Conservation (phyloP, 2,329 filamentous ascomycete genomes). For the Cercospora sesami region DNA sequence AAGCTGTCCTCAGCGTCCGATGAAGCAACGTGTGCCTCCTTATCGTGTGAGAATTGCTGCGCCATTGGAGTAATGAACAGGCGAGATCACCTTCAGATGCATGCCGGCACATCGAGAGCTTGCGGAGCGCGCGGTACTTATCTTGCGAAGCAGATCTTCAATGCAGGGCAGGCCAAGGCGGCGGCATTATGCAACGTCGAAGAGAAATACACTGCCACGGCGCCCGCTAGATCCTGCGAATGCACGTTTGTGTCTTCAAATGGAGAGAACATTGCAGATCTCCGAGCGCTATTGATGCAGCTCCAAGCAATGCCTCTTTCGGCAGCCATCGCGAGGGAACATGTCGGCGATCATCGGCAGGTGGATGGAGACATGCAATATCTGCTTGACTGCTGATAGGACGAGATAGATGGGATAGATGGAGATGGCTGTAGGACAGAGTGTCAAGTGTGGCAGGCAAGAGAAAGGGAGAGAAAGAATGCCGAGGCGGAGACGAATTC, state of each 20-base stretch:
- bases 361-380: not conserved
- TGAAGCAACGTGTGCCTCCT: conserved; percentile 10
- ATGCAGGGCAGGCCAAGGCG: not conserved
- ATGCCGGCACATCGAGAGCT: not conserved
- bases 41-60: conserved; percentile 1
- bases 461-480: not conserved
- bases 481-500: not conserved
- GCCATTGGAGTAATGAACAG: not conserved
- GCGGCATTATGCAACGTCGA: not conserved
- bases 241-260: not conserved
- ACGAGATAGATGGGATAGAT: not conserved
- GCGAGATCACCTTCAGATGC: not conserved
- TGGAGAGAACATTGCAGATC: not conserved
- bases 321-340: not conserved
- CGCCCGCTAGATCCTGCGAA: not conserved
- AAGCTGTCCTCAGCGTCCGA: not conserved
- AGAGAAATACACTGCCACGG: not conserved
- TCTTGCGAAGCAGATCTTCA: not conserved
- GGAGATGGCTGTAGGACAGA: not conserved
- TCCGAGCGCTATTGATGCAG: not conserved
- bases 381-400: not conserved
- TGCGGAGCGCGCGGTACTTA: not conserved
- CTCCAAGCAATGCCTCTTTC: not conserved
- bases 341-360: not conserved
- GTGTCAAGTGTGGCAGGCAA: not conserved